Evolutionary conservation across 768 basidiomycete species (phyloP), one percentile per base, ranked within the genome.

Genomic region (Xerocomellus amylosporus): DNA sequence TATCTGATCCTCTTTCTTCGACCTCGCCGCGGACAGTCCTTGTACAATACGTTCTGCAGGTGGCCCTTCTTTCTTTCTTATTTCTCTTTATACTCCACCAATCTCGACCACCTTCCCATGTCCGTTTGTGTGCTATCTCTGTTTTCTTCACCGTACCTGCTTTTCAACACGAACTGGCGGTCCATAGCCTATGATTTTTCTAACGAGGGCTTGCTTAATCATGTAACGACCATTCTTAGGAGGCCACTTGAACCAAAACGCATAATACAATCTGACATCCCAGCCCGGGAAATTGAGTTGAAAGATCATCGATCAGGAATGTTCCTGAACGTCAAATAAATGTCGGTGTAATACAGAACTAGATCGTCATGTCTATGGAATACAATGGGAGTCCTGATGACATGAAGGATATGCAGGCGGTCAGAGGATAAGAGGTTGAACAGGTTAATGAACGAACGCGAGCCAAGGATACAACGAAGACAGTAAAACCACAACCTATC

Each of bases 21-120:
- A 42, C 47, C 20, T 46, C 20, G 46, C 55, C 51, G 15, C 37
- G 57, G 54, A 64, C 57, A 56, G 62, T 59, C 55, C 53, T 22
- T 61, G 65, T 63, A 64, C 55, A 56, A 24, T 63, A 64, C 49
- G 47, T 53, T 58, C 34, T 60, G 55, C 65, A 51, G 47, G 51
- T 34, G 45, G 54, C 33, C 38, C 34, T 36, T 44, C 59, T 58
- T 67, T 60, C 65, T 70, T 71, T n/a, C n/a, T n/a, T n/a, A 71
- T 71, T 72, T 62, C 60, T 72, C 61, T 63, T 71, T 72, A 72
- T 71, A 58, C 58, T 41, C 38, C 28, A 20, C 43, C 53, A 31
- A 46, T 46, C 7, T 46, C 51, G 26, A 40, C 37, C 5, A 38
- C 34, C 51, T 38, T 24, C 20, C 40, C 44, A 5, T 53, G 50